Evolutionary conservation across 305 asterid genomes (phyloP), one percentile per base, ranked within the genome.

Genomic region (Fraxinus sp.): DNA sequence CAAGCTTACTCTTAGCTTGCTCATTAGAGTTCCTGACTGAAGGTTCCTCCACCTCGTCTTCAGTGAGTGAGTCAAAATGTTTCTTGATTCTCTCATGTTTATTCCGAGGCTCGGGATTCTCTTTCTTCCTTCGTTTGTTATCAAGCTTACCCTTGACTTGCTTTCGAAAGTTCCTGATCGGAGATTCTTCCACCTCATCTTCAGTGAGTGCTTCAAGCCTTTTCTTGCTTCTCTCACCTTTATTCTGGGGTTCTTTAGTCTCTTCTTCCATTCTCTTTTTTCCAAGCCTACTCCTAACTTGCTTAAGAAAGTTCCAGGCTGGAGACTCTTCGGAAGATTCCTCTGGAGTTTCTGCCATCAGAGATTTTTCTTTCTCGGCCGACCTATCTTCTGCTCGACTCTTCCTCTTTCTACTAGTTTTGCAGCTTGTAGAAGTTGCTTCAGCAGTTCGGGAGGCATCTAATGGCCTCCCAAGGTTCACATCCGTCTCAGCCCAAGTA

Each of bases 351-450:
- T 84, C 93, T 43, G 82, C 79, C 75, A 83, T 84, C 30, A 52
- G 64, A 78, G 87, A 77, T 59, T 83, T 89, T 75, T 87, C 91
- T 79, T 87, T 89, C 68, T 77, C 28, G 18, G n/a, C 26, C 1
- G 89, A 85, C 84, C 87, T 84, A 82, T 81, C 84, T 83, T 86
- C 91, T 76, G 87, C 91, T 79, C 74, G 81, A 52, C 24, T 80
- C 83, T 89, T 90, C 92, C 92, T 90, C 88, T 89, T 93, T 85
- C 85, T 85, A 35, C 90, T 80, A 62, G 86, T 77, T 78, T 57
- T 87, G 85, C 89, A 77, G 80, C 77, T 71, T 39, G 83, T 74
- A 41, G 91, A 72, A 18, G 86, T 62, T 16, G 83, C 78, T 80
- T 85, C 89, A 76, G 87, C 77, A 75, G 90, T 81, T 37, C 55